Conservation (phyloP, 441 rosid genomes). For the Geranium incanum region DNA sequence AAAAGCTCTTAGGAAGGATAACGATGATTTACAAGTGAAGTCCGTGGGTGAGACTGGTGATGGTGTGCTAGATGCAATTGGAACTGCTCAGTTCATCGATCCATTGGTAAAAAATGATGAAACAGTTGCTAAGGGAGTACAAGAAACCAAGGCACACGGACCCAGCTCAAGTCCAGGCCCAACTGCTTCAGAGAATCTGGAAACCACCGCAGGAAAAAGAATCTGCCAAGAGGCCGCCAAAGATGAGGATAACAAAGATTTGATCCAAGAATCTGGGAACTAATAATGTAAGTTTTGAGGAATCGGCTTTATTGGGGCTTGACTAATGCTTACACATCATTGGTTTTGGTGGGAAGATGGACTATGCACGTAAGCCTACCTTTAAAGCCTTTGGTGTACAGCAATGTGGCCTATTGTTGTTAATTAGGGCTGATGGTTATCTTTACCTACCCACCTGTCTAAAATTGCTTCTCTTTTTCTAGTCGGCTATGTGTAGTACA, state of each 20-base stretch:
- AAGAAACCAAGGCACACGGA: background rate
- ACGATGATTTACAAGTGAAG: constrained; percentile 39
- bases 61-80: constrained; percentile 19
- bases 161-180: constrained; percentile 9
- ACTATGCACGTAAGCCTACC: background rate
- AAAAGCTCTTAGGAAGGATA: constrained; percentile 32
- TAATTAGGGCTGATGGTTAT: constrained; percentile 4
- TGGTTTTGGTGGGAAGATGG: constrained; percentile 21
- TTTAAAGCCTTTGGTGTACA: constrained; percentile 4
- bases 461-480: background rate
- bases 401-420: constrained; percentile 6
- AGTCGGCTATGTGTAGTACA: background rate
- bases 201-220: constrained; percentile 15
- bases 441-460: constrained; percentile 1
- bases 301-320: constrained; percentile 23
- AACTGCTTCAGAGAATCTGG: constrained; percentile 15
- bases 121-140: background rate
- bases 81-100: constrained; percentile 25
- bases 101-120: background rate
- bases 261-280: constrained; percentile 21
- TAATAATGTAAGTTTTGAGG: constrained; percentile 25
- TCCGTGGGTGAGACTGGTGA: constrained; percentile 28
- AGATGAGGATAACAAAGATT: constrained; percentile 22
- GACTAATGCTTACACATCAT: background rate
- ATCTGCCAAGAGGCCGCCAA: constrained; percentile 18